phyloP scores from a whole-genome alignment of 2,329 filamentous ascomycete species.

The Xylariaceae sp. region DNA sequence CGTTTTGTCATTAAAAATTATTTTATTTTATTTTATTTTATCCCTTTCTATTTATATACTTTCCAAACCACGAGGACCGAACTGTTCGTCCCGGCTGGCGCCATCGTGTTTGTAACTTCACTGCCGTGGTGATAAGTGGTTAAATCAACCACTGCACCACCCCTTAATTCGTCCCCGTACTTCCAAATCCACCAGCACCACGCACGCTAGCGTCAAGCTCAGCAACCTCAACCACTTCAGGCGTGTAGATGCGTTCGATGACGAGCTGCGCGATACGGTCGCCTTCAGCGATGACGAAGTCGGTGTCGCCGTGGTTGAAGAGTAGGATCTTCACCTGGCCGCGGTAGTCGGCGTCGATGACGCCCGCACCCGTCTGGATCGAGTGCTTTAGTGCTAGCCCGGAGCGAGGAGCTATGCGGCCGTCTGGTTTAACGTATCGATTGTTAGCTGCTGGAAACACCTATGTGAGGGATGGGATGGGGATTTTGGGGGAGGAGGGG shows the following conservation, averaged over 20 bases:
- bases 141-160: too few relatives aligned
- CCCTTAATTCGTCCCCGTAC: slow-evolving; percentile 55
- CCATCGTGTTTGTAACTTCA: too few relatives aligned
- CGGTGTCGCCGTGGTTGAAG: slow-evolving; percentile 81
- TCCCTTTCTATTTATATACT: too few relatives aligned
- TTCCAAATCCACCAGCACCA: slow-evolving; percentile 86
- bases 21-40: too few relatives aligned
- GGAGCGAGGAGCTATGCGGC: slow-evolving; percentile 84
- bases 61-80: too few relatives aligned
- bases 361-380: slow-evolving; percentile 92
- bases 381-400: slow-evolving; percentile 89
- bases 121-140: too few relatives aligned
- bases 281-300: slow-evolving; percentile 76
- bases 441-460: not conserved
- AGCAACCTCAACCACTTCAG: slow-evolving; percentile 82
- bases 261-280: slow-evolving; percentile 93
- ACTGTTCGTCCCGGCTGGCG: too few relatives aligned
- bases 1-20: too few relatives aligned
- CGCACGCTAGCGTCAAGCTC: slow-evolving; percentile 86
- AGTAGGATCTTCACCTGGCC: slow-evolving; percentile 90
- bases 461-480: not conserved
- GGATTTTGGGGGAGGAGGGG: not conserved
- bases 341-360: slow-evolving; percentile 96
- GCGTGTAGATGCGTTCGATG: slow-evolving; percentile 89
- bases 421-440: slow-evolving; percentile 50